Percentiles rank a stretch among this genome's conserved stretches.
Evolutionary conservation across 352 stramenopile genomes (phyloP).

Genomic region (Phytophthora podocarpi): DNA sequence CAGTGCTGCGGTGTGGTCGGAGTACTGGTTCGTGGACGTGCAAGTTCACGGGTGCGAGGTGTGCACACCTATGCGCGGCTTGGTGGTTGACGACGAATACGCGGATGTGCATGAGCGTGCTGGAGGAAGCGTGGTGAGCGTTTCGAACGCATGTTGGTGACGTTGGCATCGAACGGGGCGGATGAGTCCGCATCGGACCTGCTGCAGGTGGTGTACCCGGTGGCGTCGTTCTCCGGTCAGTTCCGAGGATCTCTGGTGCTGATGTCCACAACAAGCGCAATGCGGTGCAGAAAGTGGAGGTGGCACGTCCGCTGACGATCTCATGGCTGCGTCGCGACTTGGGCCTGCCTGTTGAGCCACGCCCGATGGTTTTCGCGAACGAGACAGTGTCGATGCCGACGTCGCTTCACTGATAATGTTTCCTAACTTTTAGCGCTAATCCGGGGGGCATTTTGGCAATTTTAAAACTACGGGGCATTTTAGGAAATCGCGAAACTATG

Average conservation of each 20-base stretch:
- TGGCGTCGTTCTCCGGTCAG: too few species aligned
- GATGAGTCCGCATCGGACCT: background rate
- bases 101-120: background rate
- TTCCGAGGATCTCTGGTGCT: too few species aligned
- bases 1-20: conserved; percentile 6
- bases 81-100: background rate
- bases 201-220: background rate
- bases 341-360: conserved; percentile 4
- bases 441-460: too few species aligned
- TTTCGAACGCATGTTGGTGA: too few species aligned
- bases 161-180: background rate
- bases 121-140: background rate
- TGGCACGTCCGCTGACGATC: too few species aligned
- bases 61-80: background rate
- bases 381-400: too few species aligned
- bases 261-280: background rate
- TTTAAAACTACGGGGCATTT: too few species aligned
- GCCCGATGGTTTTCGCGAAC: conserved; percentile 7
- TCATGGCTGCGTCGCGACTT: conserved; percentile 1
- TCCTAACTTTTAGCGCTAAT: too few species aligned
- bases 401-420: too few species aligned
- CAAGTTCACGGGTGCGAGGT: background rate
- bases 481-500: too few species aligned
- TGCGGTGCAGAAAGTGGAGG: background rate
- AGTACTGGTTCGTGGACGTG: conserved; percentile 17